phyloP scores from a whole-genome alignment of 257 asterid genomes.

The Handroanthus guayacan region DNA sequence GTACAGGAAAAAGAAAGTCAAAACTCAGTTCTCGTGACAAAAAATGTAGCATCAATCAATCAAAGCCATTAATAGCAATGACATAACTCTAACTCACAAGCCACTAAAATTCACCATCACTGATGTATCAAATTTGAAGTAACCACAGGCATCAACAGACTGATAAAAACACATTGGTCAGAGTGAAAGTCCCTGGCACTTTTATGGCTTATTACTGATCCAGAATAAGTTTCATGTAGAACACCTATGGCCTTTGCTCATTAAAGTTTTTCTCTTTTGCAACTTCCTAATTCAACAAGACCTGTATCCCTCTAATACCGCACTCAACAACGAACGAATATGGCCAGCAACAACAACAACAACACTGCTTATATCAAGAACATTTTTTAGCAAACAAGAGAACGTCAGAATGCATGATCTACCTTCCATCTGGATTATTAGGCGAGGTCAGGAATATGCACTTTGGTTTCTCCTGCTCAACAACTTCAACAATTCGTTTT shows the following conservation, averaged over 20 bases:
- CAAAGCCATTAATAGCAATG: slow-evolving; percentile 2
- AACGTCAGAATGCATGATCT: slow-evolving; percentile 12
- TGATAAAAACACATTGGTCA: not conserved
- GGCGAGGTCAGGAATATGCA: slow-evolving; percentile 95
- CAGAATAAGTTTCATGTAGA: not conserved
- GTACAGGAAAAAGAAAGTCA: slow-evolving; percentile 1
- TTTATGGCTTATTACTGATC: not conserved
- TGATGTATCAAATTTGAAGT: not conserved
- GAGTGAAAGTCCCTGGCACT: not conserved
- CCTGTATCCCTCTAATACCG: not conserved
- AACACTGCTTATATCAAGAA: not conserved
- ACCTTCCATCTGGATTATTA: slow-evolving; percentile 99
- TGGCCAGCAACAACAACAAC: not conserved
- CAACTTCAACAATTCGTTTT: slow-evolving; percentile 65
- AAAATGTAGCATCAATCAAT: slow-evolving; percentile 10
- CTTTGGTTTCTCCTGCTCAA: slow-evolving; percentile 88
- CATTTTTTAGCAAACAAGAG: slow-evolving; percentile 1
- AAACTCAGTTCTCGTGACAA: slow-evolving; percentile 7
- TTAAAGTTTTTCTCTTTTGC: not conserved
- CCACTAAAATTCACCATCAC: not conserved
- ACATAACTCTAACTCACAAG: not conserved
- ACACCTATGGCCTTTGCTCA: not conserved
- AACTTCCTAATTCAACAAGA: not conserved
- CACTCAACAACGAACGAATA: not conserved
- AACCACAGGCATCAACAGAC: slow-evolving; percentile 5